Evolutionary conservation across 306 rosid genomes (phyloP), one percentile per base, ranked within the genome.

Genomic region (Oemleria cerasiformis): DNA sequence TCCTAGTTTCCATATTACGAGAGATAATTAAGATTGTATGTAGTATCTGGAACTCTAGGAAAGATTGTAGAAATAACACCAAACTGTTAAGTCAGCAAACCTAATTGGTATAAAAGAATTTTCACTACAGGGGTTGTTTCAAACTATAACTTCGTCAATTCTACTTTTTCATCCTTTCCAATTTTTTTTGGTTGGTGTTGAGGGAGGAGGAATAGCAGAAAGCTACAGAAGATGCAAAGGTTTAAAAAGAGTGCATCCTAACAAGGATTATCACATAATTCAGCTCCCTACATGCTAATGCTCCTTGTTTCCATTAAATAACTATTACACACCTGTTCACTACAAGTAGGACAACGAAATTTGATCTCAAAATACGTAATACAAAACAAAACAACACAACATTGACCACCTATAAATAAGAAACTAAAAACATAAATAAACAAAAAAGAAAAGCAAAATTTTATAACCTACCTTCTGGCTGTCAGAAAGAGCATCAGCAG

Each of bases 401-500:
- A 23, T 16, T 42, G 65, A 42, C 54, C 12, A 9, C 65, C 39
- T 25, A 55, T 25, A 44, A 67, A 69, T 34, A 23, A 20, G 4
- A 39, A 5, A 16, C 14, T 7, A 39, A 41, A 63, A 40, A 7
- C 62, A 36, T 54, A 63, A 19, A 59, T 10, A 8, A 38, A 17
- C 2, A 21, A 55, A 9, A 57, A 25, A 51, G 20, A 12, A 66
- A 75, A 19, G 21, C 50, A 43, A 63, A 65, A 65, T 10, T 9
- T 66, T 34, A 39, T 57, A 77, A 86, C 71, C 74, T 30, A 95
- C 99, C 99, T 92, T 95, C 85, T 89, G 96, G 80, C 59, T 80
- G 42, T 95, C 97, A 45, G 89, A 82, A 66, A 95, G 99, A 81
- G 93, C 88, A 85, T 95, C 92, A 36, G 92, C 96, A 75, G 96